Evolutionary conservation across 2,329 filamentous ascomycete genomes (phyloP), one percentile per base, ranked within the genome.

Genomic region (Emergomyces pasteurianus): DNA sequence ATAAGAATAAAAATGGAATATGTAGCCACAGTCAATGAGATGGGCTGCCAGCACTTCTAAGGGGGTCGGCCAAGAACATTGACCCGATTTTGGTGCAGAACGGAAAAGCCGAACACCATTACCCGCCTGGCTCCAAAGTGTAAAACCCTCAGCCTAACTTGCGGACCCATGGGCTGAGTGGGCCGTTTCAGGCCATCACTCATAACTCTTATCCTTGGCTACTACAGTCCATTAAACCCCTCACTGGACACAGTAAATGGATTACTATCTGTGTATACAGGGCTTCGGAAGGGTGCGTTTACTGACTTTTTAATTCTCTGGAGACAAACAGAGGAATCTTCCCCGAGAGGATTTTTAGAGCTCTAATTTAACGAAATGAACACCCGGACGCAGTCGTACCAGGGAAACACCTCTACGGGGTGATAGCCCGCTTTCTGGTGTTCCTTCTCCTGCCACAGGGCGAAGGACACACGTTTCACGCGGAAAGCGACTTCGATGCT

Each of bases 91-190:
- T n/a, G n/a, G n/a, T n/a, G n/a, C n/a, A n/a, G n/a, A n/a, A n/a
- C n/a, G n/a, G 43, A 64, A 66, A 54, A 65, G 63, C 10, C 62
- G 62, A 3, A 64, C 34, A 3, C 66, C 60, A 8, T 62, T 55
- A n/a, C 58, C 21, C 57, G 62, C 34, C n/a, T 43, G 21, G 58
- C 61, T 50, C 62, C 61, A 65, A 18, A 65, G 59, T 0, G 60
- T 58, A 9, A 61, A 64, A 1, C 63, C 63, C 52, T 62, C 62
- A 16, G 50, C n/a, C n/a, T n/a, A n/a, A n/a, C n/a, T n/a, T n/a
- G 0, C 38, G 21, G 16, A 64, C 59, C 64, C 64, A 66, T 10
- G n/a, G 1, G 2, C 10, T 62, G 59, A 18, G 26, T 7, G 10
- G 60, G 57, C 23, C 55, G 49, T 50, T 46, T 8, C 3, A 42